Evolutionary conservation across 176 grass and related monocot genomes (phyloP).

Genomic region (Carex parvula): DNA sequence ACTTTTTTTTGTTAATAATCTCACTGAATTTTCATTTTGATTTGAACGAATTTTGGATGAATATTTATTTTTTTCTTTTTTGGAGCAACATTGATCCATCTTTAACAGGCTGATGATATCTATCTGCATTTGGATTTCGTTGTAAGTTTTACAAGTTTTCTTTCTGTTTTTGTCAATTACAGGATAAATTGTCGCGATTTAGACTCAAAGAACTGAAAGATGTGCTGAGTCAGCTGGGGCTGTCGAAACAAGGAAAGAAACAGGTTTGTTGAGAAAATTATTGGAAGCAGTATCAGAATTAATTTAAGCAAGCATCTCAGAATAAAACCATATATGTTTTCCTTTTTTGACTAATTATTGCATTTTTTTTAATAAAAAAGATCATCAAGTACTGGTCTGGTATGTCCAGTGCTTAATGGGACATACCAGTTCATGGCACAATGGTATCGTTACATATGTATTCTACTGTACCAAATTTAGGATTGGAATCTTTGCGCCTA

Average conservation of each 20-base stretch:
- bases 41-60: no score
- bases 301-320: not conserved
- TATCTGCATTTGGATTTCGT: not conserved
- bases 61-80: not conserved
- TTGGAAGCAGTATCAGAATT: not conserved
- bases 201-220: constrained; percentile 92
- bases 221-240: constrained; percentile 64
- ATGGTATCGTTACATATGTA: not conserved
- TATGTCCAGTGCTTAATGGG: not conserved
- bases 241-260: constrained; percentile 76
- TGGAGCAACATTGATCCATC: not conserved
- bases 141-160: not conserved
- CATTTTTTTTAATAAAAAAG: not conserved
- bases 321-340: not conserved
- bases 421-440: not conserved
- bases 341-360: not conserved
- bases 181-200: constrained; percentile 55
- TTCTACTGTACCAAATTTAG: not conserved
- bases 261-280: constrained; percentile 45
- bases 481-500: constrained; percentile 13
- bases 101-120: not conserved
- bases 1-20: not conserved
- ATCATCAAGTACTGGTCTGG: not conserved
- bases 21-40: not conserved
- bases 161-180: constrained; percentile 8